Conservation (phyloP, 305 asterid species). For the Fraxinus sp. region DNA sequence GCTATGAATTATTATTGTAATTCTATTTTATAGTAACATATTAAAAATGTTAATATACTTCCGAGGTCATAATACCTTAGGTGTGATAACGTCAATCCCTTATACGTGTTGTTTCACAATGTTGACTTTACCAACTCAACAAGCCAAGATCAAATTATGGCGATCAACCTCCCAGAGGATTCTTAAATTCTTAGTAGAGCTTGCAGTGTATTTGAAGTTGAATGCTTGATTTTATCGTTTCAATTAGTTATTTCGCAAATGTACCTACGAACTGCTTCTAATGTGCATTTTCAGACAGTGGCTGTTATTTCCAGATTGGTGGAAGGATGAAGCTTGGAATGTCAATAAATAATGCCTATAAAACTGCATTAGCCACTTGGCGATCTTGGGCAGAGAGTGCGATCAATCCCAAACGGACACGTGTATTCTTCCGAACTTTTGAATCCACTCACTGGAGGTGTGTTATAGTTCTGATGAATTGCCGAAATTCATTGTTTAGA, state of each 20-base stretch:
- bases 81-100: not conserved
- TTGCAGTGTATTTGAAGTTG: not conserved
- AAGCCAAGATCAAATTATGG: not conserved
- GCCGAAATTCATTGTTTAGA: not conserved
- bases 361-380: slow-evolving; percentile 73
- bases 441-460: slow-evolving; percentile 95
- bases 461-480: slow-evolving; percentile 16
- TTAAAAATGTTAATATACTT: not conserved
- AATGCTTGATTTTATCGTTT: not conserved
- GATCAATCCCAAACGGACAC: slow-evolving; percentile 59
- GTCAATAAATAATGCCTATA: slow-evolving; percentile 68
- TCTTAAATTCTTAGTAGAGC: not conserved
- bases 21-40: not conserved
- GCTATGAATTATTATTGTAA: not conserved
- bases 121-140: not conserved
- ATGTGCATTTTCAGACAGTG: slow-evolving; percentile 80
- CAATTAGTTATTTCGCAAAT: not conserved
- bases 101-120: not conserved
- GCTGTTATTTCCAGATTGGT: slow-evolving; percentile 85
- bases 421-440: slow-evolving; percentile 79
- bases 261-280: slow-evolving; percentile 34
- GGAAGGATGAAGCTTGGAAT: slow-evolving; percentile 85
- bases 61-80: not conserved
- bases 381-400: slow-evolving; percentile 67
- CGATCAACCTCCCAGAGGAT: not conserved